Conservation (phyloP, 768 basidiomycete genomes). For the Mycena metata region DNA sequence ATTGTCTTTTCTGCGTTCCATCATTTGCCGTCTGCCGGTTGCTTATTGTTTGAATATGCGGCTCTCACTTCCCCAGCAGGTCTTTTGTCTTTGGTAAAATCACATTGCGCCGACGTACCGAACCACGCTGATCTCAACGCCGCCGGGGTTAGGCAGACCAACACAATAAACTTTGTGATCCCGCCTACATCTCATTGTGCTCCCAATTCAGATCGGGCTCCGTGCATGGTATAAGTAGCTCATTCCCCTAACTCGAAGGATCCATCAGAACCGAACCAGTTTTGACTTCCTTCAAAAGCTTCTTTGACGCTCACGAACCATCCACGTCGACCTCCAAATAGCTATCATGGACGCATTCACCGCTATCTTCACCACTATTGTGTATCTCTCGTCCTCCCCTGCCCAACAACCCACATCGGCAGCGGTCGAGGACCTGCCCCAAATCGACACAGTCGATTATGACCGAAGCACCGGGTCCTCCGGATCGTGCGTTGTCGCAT, state of each 20-base stretch:
- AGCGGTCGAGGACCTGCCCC: conserved; percentile 21
- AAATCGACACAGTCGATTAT: conserved; percentile 26
- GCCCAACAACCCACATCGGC: conserved; percentile 1
- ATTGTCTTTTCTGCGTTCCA: conserved; percentile 14
- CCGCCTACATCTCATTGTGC: background rate
- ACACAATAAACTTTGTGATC: conserved; percentile 16
- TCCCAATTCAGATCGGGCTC: background rate
- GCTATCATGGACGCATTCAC: conserved; percentile 33
- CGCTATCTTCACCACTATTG: conserved; percentile 19
- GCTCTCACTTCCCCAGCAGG: conserved; percentile 7
- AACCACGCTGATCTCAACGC: background rate
- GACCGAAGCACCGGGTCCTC: conserved; percentile 25
- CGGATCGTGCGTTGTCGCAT: conserved; percentile 29
- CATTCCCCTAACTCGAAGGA: background rate
- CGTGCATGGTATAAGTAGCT: conserved; percentile 11
- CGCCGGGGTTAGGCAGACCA: background rate
- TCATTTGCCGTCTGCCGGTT: background rate
- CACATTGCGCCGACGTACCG: conserved; percentile 3
- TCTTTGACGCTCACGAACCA: conserved; percentile 3
- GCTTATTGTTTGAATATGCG: conserved; percentile 3
- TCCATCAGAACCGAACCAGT: background rate
- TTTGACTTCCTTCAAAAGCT: conserved; percentile 1
- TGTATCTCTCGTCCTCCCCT: conserved; percentile 18
- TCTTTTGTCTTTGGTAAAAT: conserved; percentile 17
- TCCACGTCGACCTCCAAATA: background rate